A percentile compares a stretch with the other conserved stretches of the same genome.
phyloP scores from a whole-genome alignment of 768 basidiomycete species.

The Suillus occidentalis region DNA sequence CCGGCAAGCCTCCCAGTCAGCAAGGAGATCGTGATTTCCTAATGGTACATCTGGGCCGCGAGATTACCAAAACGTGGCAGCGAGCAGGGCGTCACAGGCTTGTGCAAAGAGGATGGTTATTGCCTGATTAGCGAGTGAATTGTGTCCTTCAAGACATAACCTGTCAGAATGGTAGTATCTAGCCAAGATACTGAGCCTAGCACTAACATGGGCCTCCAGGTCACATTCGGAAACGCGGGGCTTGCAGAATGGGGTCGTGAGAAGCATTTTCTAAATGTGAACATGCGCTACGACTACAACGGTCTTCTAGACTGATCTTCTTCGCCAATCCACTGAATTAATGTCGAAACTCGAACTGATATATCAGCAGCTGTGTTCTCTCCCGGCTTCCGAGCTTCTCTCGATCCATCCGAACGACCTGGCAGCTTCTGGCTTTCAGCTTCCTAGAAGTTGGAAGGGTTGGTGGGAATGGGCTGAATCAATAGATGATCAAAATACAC shows the following conservation, averaged over 20 bases:
- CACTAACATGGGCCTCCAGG: conserved; percentile 7
- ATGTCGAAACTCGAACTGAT: conserved; percentile 7
- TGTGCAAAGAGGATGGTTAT: conserved; percentile 46
- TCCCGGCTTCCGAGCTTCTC: conserved; percentile 29
- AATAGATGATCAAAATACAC: conserved; percentile 16
- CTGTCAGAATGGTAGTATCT: conserved; percentile 17
- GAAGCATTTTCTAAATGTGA: not conserved
- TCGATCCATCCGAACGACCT: conserved; percentile 50
- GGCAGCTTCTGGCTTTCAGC: conserved; percentile 18
- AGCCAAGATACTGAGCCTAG: not conserved
- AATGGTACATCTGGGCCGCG: conserved; percentile 48
- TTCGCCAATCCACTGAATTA: not conserved
- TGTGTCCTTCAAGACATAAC: conserved; percentile 36
- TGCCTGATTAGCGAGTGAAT: conserved; percentile 45
- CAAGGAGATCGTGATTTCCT: conserved; percentile 53
- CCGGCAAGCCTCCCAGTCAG: conserved; percentile 40
- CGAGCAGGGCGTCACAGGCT: conserved; percentile 39
- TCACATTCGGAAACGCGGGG: not conserved
- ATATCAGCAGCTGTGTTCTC: conserved; percentile 6
- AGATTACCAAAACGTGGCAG: conserved; percentile 56
- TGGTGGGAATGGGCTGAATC: conserved; percentile 40
- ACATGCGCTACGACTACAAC: not conserved
- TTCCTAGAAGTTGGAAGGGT: conserved; percentile 26
- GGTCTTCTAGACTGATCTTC: not conserved
- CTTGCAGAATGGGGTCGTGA: not conserved